A percentile compares a stretch with the other conserved stretches of the same genome.
Conservation (phyloP, 2,329 filamentous ascomycete genomes). For the Fusarium virguliforme region DNA sequence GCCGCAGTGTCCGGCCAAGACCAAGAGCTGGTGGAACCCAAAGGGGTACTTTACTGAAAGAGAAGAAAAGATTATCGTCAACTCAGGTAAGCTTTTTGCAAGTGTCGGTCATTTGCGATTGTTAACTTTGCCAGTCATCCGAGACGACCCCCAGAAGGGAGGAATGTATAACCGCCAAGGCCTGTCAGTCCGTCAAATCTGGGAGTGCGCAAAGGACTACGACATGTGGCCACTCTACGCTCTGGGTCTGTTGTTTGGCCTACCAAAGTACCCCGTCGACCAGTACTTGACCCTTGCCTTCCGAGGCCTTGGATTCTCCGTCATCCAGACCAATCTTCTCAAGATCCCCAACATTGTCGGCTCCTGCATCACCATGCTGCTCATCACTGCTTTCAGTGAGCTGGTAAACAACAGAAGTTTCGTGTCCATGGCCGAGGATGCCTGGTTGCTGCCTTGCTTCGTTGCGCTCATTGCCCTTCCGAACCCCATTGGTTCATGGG, state of each 20-base stretch:
- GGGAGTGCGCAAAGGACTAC: conserved; percentile 65
- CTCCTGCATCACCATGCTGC: conserved; percentile 63
- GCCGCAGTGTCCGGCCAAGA: conserved; percentile 75
- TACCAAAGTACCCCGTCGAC: conserved; percentile 64
- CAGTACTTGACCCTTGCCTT: conserved; percentile 69
- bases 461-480: conserved; percentile 63
- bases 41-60: conserved; percentile 75
- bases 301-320: conserved; percentile 64
- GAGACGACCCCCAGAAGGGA: conserved; percentile 71
- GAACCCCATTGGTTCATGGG: conserved; percentile 60
- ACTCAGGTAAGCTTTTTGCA: conserved; percentile 56
- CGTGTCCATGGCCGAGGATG: conserved; percentile 63
- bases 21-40: conserved; percentile 69
- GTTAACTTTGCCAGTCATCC: conserved; percentile 53
- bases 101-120: background rate
- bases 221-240: conserved; percentile 70
- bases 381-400: conserved; percentile 62
- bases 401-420: conserved; percentile 65
- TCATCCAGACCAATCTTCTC: conserved; percentile 69
- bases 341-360: conserved; percentile 65
- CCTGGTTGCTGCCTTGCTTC: conserved; percentile 71
- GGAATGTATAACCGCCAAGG: conserved; percentile 70
- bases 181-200: conserved; percentile 62
- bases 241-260: conserved; percentile 64
- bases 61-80: conserved; percentile 79